Percentiles rank a stretch among this genome's conserved stretches.
phyloP scores from a whole-genome alignment of 352 stramenopile genomes.

The Phytopythium helicoides region DNA sequence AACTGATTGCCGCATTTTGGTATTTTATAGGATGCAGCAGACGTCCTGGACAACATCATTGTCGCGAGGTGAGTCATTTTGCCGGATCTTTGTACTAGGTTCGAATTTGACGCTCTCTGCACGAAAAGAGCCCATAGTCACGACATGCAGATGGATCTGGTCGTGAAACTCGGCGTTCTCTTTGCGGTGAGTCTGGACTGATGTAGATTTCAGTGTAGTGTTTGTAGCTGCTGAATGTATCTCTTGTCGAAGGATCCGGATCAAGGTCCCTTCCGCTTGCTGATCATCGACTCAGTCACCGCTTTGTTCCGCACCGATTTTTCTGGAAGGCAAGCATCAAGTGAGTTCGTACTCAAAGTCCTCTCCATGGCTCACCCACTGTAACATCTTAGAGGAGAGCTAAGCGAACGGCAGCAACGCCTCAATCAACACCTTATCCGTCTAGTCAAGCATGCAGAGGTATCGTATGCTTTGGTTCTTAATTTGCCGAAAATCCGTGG shows the following conservation, averaged over 20 bases:
- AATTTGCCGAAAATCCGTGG: too few relatives aligned
- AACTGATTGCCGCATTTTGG: neutral
- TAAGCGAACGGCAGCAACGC: constrained; percentile 85
- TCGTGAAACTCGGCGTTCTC: constrained; percentile 65
- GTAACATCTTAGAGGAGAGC: constrained; percentile 31
- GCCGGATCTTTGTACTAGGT: neutral
- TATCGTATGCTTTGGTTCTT: constrained; percentile 12
- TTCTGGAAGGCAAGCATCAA: constrained; percentile 47
- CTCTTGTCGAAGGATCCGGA: constrained; percentile 44
- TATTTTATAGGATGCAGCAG: constrained; percentile 60
- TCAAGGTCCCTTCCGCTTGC: constrained; percentile 66
- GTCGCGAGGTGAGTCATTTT: constrained; percentile 61
- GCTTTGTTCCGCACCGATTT: constrained; percentile 90
- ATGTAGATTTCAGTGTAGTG: neutral
- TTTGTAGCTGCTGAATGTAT: neutral
- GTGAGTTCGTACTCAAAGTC: neutral
- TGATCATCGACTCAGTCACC: constrained; percentile 93
- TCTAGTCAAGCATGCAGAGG: constrained; percentile 78
- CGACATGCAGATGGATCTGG: constrained; percentile 88
- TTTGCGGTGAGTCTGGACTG: constrained; percentile 49
- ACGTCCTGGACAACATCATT: constrained; percentile 95
- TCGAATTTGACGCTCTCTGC: neutral
- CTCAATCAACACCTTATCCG: constrained; percentile 88
- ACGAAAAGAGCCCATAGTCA: constrained; percentile 75
- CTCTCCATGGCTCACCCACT: neutral